Base-by-base conservation (phyloP, 305 asterid species). In the Stenogyne calaminthoides region DNA sequence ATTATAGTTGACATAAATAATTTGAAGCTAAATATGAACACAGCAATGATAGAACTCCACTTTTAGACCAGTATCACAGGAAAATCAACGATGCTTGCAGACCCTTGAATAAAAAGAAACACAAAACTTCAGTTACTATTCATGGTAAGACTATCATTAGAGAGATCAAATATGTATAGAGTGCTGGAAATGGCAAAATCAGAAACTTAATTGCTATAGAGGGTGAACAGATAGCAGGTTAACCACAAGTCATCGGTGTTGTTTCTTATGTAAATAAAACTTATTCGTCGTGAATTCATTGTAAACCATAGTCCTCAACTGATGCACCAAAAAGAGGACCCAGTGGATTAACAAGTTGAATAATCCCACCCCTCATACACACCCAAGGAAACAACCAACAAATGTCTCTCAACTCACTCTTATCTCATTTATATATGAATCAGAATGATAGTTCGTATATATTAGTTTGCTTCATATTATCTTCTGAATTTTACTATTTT, bases 41-140 rank as follows among this genome's bases (percentile, higher is more conserved):
- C 63, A 64, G 36, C 74, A 40, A 71, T 11, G 10, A 37, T 46
- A 6, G 57, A 58, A 55, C 46, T 39, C 65, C 76, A 36, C 14
- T 36, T 62, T 62, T 55, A 72, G 6, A 76, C 74, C 71, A 34
- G 55, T 6, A 61, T 59, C 57, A 55, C 36, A 16, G 9, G 57
- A 49, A 49, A 54, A 64, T 60, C 68, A 71, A 55, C 67, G 68
- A 57, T 39, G 42, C 37, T 63, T 65, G 66, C 49, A 44, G 66
- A 44, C 42, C 71, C 77, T 73, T 71, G 39, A 49, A 62, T 34
- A 9, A 18, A 44, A 79, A 64, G 29, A 29, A 42, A 71, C 46
- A 67, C 22, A 56, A 68, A 69, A 52, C 6, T 47, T 72, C 42
- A 76, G 77, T 37, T 32, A 12, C 71, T 27, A 25, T 40, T 67